Evolutionary conservation across 148 eudicot species (phyloP).

Genomic region (Amaranthus hypochondriacus): DNA sequence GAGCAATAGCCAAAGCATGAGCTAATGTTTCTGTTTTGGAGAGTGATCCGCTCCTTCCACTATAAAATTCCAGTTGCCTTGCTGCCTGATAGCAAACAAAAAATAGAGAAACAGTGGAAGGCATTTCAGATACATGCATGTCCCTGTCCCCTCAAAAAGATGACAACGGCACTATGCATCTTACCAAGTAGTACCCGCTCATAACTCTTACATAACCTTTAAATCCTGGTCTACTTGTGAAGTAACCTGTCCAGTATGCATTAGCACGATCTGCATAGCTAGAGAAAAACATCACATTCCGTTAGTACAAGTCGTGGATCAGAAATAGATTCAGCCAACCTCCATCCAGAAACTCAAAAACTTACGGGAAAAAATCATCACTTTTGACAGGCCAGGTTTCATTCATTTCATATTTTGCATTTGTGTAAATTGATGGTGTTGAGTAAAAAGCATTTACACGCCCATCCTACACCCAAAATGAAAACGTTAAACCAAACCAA

Average conservation of each 20-base stretch:
- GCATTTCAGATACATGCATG: background rate
- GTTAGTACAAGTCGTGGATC: background rate
- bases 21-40: slow-evolving; percentile 53
- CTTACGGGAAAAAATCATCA: slow-evolving; percentile 79
- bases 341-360: slow-evolving; percentile 6
- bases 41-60: slow-evolving; percentile 49
- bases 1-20: slow-evolving; percentile 72
- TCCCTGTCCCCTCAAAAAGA: slow-evolving; percentile 4
- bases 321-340: slow-evolving; percentile 12
- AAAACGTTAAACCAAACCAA: background rate
- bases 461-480: slow-evolving; percentile 50
- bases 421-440: slow-evolving; percentile 72
- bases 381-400: slow-evolving; percentile 64
- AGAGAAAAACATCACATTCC: slow-evolving; percentile 15
- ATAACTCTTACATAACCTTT: slow-evolving; percentile 63
- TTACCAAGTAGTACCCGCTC: slow-evolving; percentile 71
- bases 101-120: background rate
- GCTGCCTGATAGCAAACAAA: slow-evolving; percentile 45
- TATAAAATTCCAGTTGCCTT: slow-evolving; percentile 60
- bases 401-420: slow-evolving; percentile 54
- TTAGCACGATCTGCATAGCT: slow-evolving; percentile 70
- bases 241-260: slow-evolving; percentile 90
- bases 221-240: slow-evolving; percentile 71
- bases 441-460: slow-evolving; percentile 79
- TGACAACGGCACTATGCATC: background rate